Percentiles rank a stretch among this genome's conserved stretches.
phyloP scores from a whole-genome alignment of 2,329 filamentous ascomycete species.

The Huntiella bhutanensis region DNA sequence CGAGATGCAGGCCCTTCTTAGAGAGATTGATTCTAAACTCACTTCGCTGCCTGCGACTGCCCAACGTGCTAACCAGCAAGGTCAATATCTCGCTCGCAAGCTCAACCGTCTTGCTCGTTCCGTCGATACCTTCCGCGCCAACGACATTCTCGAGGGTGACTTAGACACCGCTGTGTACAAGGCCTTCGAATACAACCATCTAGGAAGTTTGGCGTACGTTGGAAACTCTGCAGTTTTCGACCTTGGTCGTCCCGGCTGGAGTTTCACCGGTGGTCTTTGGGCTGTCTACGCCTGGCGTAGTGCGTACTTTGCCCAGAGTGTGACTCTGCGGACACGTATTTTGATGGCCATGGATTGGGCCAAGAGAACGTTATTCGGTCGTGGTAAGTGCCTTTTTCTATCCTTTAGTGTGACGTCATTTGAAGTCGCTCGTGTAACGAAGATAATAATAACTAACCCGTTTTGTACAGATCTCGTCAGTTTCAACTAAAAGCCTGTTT shows the following conservation, averaged over 20 bases:
- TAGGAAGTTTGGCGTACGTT: conserved; percentile 84
- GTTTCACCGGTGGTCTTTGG: conserved; percentile 63
- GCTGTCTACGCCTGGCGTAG: conserved; percentile 93
- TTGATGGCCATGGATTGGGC: conserved; percentile 96
- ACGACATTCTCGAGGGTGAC: conserved; percentile 74
- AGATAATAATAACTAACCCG: not conserved
- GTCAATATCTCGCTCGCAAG: conserved; percentile 78
- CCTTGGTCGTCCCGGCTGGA: conserved; percentile 51
- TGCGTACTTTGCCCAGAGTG: conserved; percentile 93
- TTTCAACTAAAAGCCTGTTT: conserved; percentile 3
- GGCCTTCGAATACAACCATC: conserved; percentile 82
- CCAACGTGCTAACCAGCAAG: conserved; percentile 91
- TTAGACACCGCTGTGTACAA: conserved; percentile 84
- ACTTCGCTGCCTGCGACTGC: conserved; percentile 90
- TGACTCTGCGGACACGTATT: conserved; percentile 74
- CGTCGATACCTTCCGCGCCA: conserved; percentile 54
- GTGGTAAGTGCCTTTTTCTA: conserved; percentile 47
- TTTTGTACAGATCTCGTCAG: conserved; percentile 26
- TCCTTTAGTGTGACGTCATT: not conserved
- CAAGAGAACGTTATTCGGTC: conserved; percentile 87
- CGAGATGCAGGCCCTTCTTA: conserved; percentile 72
- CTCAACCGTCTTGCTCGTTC: conserved; percentile 77
- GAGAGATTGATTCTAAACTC: conserved; percentile 85
- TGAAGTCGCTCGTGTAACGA: not conserved
- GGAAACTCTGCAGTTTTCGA: conserved; percentile 96